Conservation (phyloP, 805 yeast species). For the Teunomyces funiuensis region DNA sequence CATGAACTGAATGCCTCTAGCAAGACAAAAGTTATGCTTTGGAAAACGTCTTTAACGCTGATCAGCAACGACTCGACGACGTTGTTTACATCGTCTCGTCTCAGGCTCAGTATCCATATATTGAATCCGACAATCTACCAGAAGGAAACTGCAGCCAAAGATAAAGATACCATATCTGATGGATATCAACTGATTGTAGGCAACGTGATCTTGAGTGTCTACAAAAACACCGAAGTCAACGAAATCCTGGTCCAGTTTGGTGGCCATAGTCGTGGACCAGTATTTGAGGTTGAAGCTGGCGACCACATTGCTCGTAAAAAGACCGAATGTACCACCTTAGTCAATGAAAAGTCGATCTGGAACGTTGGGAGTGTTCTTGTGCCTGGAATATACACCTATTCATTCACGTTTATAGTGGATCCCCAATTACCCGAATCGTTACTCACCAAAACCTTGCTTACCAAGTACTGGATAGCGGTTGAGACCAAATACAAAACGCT, state of each 20-base stretch:
- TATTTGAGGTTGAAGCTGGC: not conserved
- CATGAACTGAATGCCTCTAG: too few relatives aligned
- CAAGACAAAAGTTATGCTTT: conserved; percentile 26
- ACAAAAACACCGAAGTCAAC: not conserved
- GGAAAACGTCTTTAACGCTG: conserved; percentile 35
- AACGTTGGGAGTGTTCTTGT: conserved; percentile 2
- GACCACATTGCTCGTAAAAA: conserved; percentile 1
- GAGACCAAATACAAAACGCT: not conserved
- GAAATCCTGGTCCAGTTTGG: not conserved
- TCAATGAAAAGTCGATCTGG: conserved; percentile 11
- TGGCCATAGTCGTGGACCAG: not conserved
- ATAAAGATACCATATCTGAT: conserved; percentile 4
- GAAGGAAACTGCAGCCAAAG: conserved; percentile 10
- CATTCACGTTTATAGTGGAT: conserved; percentile 14
- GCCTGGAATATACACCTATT: conserved; percentile 14
- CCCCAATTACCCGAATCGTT: conserved; percentile 13
- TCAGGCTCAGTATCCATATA: conserved; percentile 10
- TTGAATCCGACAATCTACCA: conserved; percentile 11
- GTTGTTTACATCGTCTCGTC: conserved; percentile 22
- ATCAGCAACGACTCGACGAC: conserved; percentile 22
- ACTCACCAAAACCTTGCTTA: conserved; percentile 1
- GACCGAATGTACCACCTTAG: not conserved
- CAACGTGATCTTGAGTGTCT: not conserved
- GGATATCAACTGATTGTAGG: conserved; percentile 10
- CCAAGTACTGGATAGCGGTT: conserved; percentile 1